Evolutionary conservation across 805 yeast species (phyloP), one percentile per base, ranked within the genome.

Genomic region (Komagataella pastoris): DNA sequence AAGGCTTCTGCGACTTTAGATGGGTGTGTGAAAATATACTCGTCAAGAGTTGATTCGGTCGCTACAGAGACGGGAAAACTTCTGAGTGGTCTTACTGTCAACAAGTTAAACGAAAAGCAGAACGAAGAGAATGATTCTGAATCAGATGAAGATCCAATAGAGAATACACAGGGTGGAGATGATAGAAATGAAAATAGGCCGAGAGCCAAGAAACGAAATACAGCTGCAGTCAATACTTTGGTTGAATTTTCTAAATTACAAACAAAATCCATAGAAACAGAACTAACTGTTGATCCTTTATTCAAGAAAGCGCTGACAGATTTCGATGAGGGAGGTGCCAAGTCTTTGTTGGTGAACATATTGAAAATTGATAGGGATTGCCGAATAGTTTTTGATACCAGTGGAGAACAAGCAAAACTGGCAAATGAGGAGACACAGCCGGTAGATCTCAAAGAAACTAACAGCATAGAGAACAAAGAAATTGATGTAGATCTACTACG

Each of bases 11-110:
- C 95, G 2, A 88, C 97, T 0, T 70, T 91, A 19, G 97, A 90
- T 60, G 97, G 97, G 0, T 90, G 97, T 71, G 91, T 90, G 40
- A 89, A 89, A 68, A 88, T 91, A 51, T 91, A 91, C 63, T 80
- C 90, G 10, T 85, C 95, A 14, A 77, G 98, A 59, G 89, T 91
- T 19, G 97, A 90, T 60, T 85, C 96, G 0, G 95, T 88, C 0
- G 95, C 90, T 4, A 82, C 85, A 7, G 97, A 90, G 59, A 89
- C 97, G 0, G 95, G 96, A 2, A 80, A 81, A 58, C 70, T 91
- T 52, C 59, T 77, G 36, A 74, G 79, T 52, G 79, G 79, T 7
- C 64, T 76, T 46, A 67, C 76, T 3, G 56, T 65, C 3, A 55
- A 54, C 17, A 53, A 53, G 7, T 23, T 46, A 3, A 47, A 46